Evolutionary conservation across 202 grass and related monocot species (phyloP).

Genomic region (Brachypodium distachyon): DNA sequence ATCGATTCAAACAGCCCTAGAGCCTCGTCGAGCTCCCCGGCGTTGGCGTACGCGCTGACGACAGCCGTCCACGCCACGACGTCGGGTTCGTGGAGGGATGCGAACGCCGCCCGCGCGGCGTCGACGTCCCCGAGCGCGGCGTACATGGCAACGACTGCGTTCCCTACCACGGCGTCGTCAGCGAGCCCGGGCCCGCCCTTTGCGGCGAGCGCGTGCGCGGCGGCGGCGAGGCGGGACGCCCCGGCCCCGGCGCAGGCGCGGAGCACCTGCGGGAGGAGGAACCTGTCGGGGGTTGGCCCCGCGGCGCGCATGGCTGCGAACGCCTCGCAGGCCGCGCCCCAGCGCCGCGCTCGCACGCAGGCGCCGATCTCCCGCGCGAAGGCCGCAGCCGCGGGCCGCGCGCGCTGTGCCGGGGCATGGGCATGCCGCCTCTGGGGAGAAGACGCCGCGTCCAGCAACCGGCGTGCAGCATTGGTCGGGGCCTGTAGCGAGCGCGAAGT

Average conservation of each 20-base stretch:
- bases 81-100: slow-evolving; percentile 43
- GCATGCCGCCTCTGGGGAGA: slow-evolving; percentile 2
- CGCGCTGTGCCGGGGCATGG: neutral
- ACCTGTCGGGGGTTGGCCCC: slow-evolving; percentile 42
- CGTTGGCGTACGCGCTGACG: slow-evolving; percentile 41
- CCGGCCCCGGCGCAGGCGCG: slow-evolving; percentile 47
- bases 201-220: slow-evolving; percentile 37
- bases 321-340: slow-evolving; percentile 35
- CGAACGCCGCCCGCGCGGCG: slow-evolving; percentile 38
- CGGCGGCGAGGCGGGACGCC: slow-evolving; percentile 17
- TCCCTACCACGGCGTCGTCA: slow-evolving; percentile 39
- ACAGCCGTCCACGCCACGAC: slow-evolving; percentile 68
- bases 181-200: slow-evolving; percentile 18
- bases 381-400: neutral
- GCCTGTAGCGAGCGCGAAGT: slow-evolving; percentile 7
- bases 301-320: slow-evolving; percentile 44
- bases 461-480: neutral
- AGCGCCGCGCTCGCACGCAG: slow-evolving; percentile 35
- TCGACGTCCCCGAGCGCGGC: slow-evolving; percentile 40
- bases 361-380: slow-evolving; percentile 43
- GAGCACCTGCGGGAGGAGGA: slow-evolving; percentile 63
- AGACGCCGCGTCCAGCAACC: neutral
- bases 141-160: slow-evolving; percentile 64
- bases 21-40: slow-evolving; percentile 37
- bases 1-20: slow-evolving; percentile 37